These are phyloP conservation scores for Psilocybe tampanensis DNA, from an alignment of 768 basidiomycete genomes.

Conservation along the genomic window DNA sequence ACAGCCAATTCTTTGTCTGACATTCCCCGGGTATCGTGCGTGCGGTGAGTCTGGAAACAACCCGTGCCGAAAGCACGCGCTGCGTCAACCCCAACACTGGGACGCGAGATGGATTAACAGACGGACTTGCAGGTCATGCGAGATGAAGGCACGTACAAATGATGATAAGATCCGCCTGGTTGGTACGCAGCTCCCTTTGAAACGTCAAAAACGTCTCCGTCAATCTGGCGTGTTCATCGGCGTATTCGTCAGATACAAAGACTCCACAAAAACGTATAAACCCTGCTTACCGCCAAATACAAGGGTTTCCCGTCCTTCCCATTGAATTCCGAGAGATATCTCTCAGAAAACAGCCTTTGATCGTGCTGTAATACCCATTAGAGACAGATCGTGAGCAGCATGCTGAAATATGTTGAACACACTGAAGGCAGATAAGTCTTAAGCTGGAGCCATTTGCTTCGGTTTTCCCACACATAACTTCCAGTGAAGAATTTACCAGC, in stretches of 20 bases:
- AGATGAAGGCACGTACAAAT: constrained; percentile 49
- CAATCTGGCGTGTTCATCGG: constrained; percentile 57
- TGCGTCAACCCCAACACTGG: constrained; percentile 83
- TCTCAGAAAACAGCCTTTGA: constrained; percentile 77
- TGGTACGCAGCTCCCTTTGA: constrained; percentile 81
- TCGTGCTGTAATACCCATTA: constrained; percentile 41
- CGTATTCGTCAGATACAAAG: constrained; percentile 3
- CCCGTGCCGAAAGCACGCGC: constrained; percentile 92
- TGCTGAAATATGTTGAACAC: constrained; percentile 21
- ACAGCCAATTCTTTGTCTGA: constrained; percentile 71
- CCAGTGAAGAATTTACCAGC: constrained; percentile 85
- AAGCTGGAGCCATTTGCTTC: constrained; percentile 60
- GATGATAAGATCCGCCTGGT: constrained; percentile 82
- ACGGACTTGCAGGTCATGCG: constrained; percentile 15
- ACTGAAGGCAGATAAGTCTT: constrained; percentile 67
- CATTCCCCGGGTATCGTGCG: constrained; percentile 88
- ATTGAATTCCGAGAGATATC: constrained; percentile 65
- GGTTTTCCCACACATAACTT: constrained; percentile 85
- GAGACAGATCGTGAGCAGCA: not conserved
- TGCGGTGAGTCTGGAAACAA: constrained; percentile 88
- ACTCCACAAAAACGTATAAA: constrained; percentile 8
- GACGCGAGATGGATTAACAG: constrained; percentile 21
- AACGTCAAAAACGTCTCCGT: constrained; percentile 93
- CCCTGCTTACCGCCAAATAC: constrained; percentile 75
- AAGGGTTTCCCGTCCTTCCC: constrained; percentile 70